Conservation (phyloP, 371 early-diverging fungal genomes). For the Mortierella sp. region DNA sequence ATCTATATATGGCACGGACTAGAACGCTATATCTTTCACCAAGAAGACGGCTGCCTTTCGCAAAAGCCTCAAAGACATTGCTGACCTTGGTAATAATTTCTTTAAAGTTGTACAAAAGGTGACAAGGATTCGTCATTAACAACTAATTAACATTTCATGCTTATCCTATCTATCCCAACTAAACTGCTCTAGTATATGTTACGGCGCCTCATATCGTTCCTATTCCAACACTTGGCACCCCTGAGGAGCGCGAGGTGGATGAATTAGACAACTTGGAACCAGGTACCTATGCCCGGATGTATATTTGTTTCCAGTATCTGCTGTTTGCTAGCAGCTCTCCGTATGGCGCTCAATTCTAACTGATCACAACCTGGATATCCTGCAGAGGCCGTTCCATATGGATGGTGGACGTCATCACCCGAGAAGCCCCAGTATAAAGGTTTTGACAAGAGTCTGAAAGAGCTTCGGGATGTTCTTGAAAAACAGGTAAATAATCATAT, state of each 20-base stretch:
- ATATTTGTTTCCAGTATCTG: no score
- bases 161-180: background rate
- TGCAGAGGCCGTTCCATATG: constrained; percentile 63
- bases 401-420: constrained; percentile 70
- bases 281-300: no score
- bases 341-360: no score
- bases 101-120: no score
- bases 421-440: constrained; percentile 64
- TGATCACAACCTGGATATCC: no score
- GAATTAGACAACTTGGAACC: constrained; percentile 59
- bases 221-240: constrained; percentile 65
- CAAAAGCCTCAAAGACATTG: constrained; percentile 69
- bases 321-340: no score
- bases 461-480: constrained; percentile 62
- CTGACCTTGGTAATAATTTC: constrained; percentile 73
- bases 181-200: constrained; percentile 70
- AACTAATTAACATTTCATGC: background rate
- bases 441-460: constrained; percentile 66
- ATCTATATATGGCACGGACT: background rate
- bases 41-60: constrained; percentile 77
- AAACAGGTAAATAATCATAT: constrained; percentile 55
- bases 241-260: constrained; percentile 63
- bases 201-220: constrained; percentile 71
- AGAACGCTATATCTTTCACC: constrained; percentile 75
- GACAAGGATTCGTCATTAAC: no score